Evolutionary conservation across 108 stramenopile genomes (phyloP), one percentile per base, ranked within the genome.

Genomic region (Aurantiochytrium sp.): DNA sequence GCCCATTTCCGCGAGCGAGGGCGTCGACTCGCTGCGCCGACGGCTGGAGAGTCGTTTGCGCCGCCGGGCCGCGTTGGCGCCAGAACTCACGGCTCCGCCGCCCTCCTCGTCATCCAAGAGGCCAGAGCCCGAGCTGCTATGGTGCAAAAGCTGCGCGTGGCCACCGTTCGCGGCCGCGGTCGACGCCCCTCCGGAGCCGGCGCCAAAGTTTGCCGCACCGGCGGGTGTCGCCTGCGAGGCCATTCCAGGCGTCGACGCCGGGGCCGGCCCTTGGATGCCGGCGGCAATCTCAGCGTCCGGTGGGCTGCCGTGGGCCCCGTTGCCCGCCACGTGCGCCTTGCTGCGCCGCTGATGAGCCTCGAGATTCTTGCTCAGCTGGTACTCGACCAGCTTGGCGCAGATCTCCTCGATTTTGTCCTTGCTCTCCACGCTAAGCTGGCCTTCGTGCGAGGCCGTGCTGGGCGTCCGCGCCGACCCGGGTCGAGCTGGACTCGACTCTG

Each of bases 401-500:
- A 81, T 81, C 32, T 81, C 73, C 73, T 81, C 73, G 39, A 81
- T 6, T 2, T 81, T 81, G 0, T 81, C 73, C 45, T 48, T 81
- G 39, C 73, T 48, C 27, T 48, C 73, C 15, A 48, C 39, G 17
- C 42, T 34, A 27, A 34, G 15, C 8, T 65, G 27, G 24, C 32
- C 19, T 34, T 34, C 59, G 8, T 34, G 32, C 8, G 59, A 10
- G 0, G 59, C 32, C 8, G 59, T 30, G 19, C 32, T 65, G 8
- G 59, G 59, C 10, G 27, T 34, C 10, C 27, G 32, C 19, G 59
- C 59, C 10, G 59, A 34, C 34, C 34, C 2, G 22, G 59, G 59
- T 34, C 32, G 15, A 8, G 34, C 32, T 4, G 59, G 59, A 34
- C 59, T 65, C 12, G 59, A 34, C 19, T 65, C 59, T 65, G 59